phyloP scores from a whole-genome alignment of 179 eudicot species.

The Gypsophila paniculata region DNA sequence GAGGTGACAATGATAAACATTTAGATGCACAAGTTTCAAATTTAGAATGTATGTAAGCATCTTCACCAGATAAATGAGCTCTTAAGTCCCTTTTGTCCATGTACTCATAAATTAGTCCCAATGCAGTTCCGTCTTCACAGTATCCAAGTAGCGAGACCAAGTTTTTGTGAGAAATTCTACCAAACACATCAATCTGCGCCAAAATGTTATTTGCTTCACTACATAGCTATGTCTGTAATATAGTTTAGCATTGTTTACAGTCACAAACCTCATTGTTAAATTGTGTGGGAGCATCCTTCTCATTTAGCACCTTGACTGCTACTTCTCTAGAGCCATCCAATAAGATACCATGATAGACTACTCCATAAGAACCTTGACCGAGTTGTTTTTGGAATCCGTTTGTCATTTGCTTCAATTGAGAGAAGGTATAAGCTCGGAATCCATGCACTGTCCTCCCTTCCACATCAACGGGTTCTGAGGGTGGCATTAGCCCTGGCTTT shows the following conservation, averaged over 20 bases:
- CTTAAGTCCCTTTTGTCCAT: slow-evolving; percentile 21
- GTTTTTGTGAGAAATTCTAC: slow-evolving; percentile 20
- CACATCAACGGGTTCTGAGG: background rate
- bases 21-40: no score
- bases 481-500: background rate
- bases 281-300: slow-evolving; percentile 25
- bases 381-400: slow-evolving; percentile 20
- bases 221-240: background rate
- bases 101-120: slow-evolving; percentile 20
- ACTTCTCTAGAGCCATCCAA: slow-evolving; percentile 25
- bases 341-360: slow-evolving; percentile 30
- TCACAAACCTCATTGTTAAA: slow-evolving; percentile 33
- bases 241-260: background rate
- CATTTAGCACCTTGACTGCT: slow-evolving; percentile 34
- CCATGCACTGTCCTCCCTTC: slow-evolving; percentile 6
- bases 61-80: slow-evolving; percentile 9
- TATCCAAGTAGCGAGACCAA: slow-evolving; percentile 22
- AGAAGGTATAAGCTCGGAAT: slow-evolving; percentile 21
- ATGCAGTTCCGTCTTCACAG: slow-evolving; percentile 16
- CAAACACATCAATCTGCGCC: slow-evolving; percentile 21
- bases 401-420: slow-evolving; percentile 29
- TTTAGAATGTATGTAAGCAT: no score
- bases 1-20: no score
- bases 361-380: slow-evolving; percentile 36
- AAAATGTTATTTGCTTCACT: background rate